Evolutionary conservation across 805 yeast species (phyloP).

Genomic region (Starmerella scarabaei): DNA sequence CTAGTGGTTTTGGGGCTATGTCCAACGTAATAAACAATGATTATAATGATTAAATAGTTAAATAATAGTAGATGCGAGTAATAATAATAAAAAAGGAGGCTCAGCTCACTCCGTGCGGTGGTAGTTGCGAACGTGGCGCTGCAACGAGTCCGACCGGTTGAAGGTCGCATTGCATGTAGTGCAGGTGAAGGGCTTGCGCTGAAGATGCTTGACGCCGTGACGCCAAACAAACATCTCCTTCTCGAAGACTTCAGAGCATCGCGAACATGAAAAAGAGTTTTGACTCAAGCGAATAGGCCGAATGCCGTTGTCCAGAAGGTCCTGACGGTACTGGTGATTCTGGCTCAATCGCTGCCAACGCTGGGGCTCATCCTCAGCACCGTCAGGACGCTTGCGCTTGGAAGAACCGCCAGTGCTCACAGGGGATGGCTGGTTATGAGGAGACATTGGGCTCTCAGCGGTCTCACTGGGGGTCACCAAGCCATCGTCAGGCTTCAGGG

Average conservation of each 20-base stretch:
- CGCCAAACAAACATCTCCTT: constrained; percentile 17
- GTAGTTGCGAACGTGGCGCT: constrained; percentile 7
- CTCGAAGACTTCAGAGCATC: constrained; percentile 6
- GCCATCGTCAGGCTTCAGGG: too few species aligned
- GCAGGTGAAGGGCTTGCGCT: constrained; percentile 12
- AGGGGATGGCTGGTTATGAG: too few species aligned
- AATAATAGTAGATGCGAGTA: too few species aligned
- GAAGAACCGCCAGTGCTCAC: too few species aligned
- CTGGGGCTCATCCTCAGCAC: background rate
- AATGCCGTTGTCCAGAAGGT: constrained; percentile 7
- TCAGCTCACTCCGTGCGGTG: background rate
- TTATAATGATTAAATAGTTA: too few species aligned
- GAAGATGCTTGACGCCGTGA: constrained; percentile 14
- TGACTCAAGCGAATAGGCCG: constrained; percentile 1
- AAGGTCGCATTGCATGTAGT: constrained; percentile 4
- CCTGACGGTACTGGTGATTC: constrained; percentile 7
- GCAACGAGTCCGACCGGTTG: constrained; percentile 13
- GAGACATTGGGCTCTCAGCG: too few species aligned
- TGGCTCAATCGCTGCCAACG: constrained; percentile 6
- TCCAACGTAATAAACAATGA: too few species aligned
- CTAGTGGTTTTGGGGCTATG: too few species aligned
- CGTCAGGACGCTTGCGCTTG: too few species aligned
- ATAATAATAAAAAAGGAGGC: too few species aligned
- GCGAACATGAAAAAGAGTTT: constrained; percentile 5
- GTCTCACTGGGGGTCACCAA: too few species aligned